Conservation (phyloP, 2,329 filamentous ascomycete genomes). For the Nemania serpens region DNA sequence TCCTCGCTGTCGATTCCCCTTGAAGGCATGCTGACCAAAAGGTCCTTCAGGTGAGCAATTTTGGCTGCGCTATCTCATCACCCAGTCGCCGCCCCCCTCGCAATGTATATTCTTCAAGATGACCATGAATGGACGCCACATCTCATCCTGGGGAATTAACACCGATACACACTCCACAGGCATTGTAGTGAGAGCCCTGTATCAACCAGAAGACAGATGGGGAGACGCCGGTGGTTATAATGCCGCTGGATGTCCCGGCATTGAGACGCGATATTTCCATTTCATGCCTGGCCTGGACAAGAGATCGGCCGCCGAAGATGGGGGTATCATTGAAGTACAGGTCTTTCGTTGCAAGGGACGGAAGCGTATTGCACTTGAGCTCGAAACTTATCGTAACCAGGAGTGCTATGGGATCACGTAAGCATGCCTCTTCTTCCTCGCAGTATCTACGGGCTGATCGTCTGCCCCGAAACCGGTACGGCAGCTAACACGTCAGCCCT, state of each 20-base stretch:
- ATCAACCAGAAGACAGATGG: conserved; percentile 51
- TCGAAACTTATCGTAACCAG: conserved; percentile 52
- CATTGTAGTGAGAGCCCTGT: conserved; percentile 53
- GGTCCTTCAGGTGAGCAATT: conserved; percentile 54
- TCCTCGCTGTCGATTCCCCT: background rate
- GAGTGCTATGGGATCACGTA: conserved; percentile 59
- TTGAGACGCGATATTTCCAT: conserved; percentile 56
- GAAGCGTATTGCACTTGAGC: conserved; percentile 47
- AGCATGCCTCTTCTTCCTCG: conserved; percentile 31
- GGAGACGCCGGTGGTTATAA: conserved; percentile 46
- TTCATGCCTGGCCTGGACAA: conserved; percentile 48
- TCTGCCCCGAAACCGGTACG: background rate
- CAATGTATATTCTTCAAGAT: conserved; percentile 60
- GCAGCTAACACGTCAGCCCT: conserved; percentile 4
- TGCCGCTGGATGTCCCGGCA: conserved; percentile 44
- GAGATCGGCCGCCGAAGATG: conserved; percentile 54
- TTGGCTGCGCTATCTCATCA: conserved; percentile 54
- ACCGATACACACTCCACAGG: conserved; percentile 43
- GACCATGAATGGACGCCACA: conserved; percentile 56
- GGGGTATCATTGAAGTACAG: conserved; percentile 59
- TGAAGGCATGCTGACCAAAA: conserved; percentile 1
- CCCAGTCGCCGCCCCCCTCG: conserved; percentile 41
- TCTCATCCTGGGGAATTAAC: conserved; percentile 59
- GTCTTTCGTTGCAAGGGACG: conserved; percentile 58
- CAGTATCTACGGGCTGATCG: conserved; percentile 7